Evolutionary conservation across 352 stramenopile genomes (phyloP).

Genomic region (Paralagenidium karlingii): DNA sequence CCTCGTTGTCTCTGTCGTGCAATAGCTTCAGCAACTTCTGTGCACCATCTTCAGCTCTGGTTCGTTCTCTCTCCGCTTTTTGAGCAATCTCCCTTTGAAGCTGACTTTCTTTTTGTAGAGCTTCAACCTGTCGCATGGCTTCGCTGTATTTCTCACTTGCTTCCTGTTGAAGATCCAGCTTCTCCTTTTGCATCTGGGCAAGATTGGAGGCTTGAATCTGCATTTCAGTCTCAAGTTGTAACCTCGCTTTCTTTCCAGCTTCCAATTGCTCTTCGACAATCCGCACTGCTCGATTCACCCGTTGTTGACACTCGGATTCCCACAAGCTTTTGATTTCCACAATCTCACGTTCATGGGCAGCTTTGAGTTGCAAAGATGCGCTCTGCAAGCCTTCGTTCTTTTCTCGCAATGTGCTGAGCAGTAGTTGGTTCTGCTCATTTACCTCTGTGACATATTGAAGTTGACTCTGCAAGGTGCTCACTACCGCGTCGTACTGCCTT

Average conservation of each 20-base stretch:
- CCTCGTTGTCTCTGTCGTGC: constrained; percentile 19
- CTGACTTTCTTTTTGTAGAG: no score
- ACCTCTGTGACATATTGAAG: constrained; percentile 19
- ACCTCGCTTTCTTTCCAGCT: constrained; percentile 43
- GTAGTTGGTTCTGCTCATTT: constrained; percentile 19
- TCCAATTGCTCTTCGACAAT: constrained; percentile 47
- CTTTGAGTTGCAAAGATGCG: constrained; percentile 27
- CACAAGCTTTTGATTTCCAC: constrained; percentile 34
- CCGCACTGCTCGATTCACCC: constrained; percentile 34
- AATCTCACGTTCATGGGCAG: constrained; percentile 39
- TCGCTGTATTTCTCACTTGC: neutral
- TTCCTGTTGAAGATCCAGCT: no score
- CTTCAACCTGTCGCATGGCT: no score
- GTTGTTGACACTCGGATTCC: constrained; percentile 34
- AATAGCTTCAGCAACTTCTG: constrained; percentile 21
- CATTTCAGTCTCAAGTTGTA: constrained; percentile 47
- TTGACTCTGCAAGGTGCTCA: constrained; percentile 27
- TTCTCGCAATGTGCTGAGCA: constrained; percentile 15
- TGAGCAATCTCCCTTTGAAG: neutral
- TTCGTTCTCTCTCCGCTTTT: neutral
- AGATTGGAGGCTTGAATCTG: no score
- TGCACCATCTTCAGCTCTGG: constrained; percentile 3
- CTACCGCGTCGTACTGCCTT: constrained; percentile 28
- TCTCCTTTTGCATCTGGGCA: no score
- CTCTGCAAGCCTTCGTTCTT: constrained; percentile 31